Evolutionary conservation across 2,329 filamentous ascomycete species (phyloP), one percentile per base, ranked within the genome.

Genomic region (Apiospora kogelbergensis): DNA sequence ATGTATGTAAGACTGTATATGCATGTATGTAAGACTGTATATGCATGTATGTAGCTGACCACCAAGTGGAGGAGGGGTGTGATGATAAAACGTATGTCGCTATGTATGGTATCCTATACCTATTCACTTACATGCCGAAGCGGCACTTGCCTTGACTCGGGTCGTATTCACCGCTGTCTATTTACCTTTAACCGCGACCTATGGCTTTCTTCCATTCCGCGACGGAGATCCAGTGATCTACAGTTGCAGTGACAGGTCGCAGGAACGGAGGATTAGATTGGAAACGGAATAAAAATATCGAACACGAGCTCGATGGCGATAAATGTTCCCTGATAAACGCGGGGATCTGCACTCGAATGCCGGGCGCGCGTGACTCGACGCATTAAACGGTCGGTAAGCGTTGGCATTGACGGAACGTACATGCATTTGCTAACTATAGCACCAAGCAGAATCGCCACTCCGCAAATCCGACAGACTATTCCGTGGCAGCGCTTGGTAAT

Each of bases 271-370:
- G 30, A 20, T 60, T n/a, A 33, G 26, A 37, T 60, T 60, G 53
- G 53, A 15, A 26, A 24, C 45, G 45, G 48, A 57, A 57, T 57
- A 26, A 42, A 42, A n/a, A n/a, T n/a, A 20, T 65, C 41, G 22
- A 65, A 65, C 63, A 65, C 63, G 40, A 65, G 63, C 63, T 45
- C 63, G 63, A 65, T 45, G 63, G 63, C 63, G 63, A 65, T 17
- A 45, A 42, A 30, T 20, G 30, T 45, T 15, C 30, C 30, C 24
- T 65, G 24, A 20, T 11, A 30, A 45, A 30, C 24, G 63, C 30
- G 40, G 41, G n/a, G 41, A 65, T 45, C 44, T 65, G 41, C 30
- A 45, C 9, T 45, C 33, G 30, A 33, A 41, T 45, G 63, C 41
- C 44, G 41, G 41, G 41, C 63, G 63, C 24, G 63, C 26, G 41